Base-by-base conservation (phyloP, 2,329 filamentous ascomycete genomes). In the Ophiostoma quercus region DNA sequence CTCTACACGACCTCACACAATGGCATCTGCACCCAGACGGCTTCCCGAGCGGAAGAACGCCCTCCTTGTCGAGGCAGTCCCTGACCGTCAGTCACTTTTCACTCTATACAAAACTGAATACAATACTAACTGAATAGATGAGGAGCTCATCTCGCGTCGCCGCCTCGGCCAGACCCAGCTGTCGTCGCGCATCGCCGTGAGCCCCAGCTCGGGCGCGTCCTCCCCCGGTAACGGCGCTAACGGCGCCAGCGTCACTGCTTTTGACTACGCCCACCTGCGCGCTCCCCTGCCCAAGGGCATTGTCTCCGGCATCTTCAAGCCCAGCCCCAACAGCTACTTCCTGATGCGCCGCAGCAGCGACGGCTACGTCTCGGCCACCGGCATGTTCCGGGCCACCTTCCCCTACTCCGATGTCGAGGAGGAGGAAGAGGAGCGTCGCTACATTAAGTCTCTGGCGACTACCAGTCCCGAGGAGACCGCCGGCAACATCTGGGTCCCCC, bases 191-290 rank as follows among this genome's bases (percentile, higher is more conserved):
- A 88, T 92, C 76, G 32, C 62, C 32, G 6, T 65, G 19, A 65
- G 62, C 34, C 62, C 62, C 19, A 65, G 22, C 62, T 65, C 62
- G 9, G 88, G 89, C 39, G 63, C 67, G 4, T 67, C 69, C 82
- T 89, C n/a, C 87, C 87, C 71, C 87, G 87, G 11, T 85, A 86
- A 54, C 90, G 88, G 79, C 87, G 88, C 70, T 92, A 92, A 78
- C 84, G 88, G 65, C 66, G 85, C 90, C 74, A 88, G 90, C 74
- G 83, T 95, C 72, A 92, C 92, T 68, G 88, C 90, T 66, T 97
- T 99, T 78, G 95, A 98, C 80, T 99, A 99, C 79, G 94, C 94
- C 74, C 95, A 99, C 78, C 85, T 99, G 67, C 91, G 94, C 77
- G 94, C 94, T 72, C 94, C 95, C 16, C 82, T 99, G 66, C 95